Evolutionary conservation across 768 basidiomycete species (phyloP).

Genomic region (Saitozyma podzolica): DNA sequence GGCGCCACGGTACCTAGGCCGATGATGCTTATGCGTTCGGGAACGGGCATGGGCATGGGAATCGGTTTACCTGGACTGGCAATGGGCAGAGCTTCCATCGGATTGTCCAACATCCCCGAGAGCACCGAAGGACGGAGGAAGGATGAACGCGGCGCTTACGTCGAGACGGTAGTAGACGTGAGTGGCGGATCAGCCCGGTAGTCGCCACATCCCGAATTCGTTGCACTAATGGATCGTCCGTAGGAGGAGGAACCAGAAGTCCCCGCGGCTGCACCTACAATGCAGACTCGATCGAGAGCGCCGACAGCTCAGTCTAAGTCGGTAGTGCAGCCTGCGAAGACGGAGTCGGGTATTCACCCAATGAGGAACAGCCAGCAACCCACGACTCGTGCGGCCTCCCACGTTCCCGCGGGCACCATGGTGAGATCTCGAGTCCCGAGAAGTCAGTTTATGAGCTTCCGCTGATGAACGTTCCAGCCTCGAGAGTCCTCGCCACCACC

Average conservation of each 20-base stretch:
- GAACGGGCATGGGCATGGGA: conserved; percentile 26
- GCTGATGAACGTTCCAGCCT: too few relatives aligned
- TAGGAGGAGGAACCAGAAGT: conserved; percentile 17
- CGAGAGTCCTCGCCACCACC: too few relatives aligned
- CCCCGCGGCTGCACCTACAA: neutral
- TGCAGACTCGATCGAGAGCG: conserved; percentile 3
- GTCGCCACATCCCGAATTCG: neutral
- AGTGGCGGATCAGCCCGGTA: conserved; percentile 10
- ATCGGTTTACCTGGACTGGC: conserved; percentile 12
- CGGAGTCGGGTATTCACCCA: conserved; percentile 16
- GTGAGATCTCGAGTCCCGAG: too few relatives aligned
- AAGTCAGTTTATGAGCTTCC: too few relatives aligned
- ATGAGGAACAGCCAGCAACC: conserved; percentile 13
- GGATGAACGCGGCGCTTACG: conserved; percentile 45
- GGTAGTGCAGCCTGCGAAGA: conserved; percentile 4
- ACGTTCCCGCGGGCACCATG: too few relatives aligned
- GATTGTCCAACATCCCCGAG: conserved; percentile 26
- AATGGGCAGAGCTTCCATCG: conserved; percentile 2
- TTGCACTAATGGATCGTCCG: conserved; percentile 1
- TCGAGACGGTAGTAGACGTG: conserved; percentile 51
- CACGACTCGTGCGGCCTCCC: neutral
- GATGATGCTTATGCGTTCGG: conserved; percentile 26
- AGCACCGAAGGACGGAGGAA: conserved; percentile 13
- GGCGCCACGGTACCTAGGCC: conserved; percentile 23
- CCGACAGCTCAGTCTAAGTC: neutral